phyloP scores from a whole-genome alignment of 2,329 filamentous ascomycete genomes.

The Aspergillus bombycis region DNA sequence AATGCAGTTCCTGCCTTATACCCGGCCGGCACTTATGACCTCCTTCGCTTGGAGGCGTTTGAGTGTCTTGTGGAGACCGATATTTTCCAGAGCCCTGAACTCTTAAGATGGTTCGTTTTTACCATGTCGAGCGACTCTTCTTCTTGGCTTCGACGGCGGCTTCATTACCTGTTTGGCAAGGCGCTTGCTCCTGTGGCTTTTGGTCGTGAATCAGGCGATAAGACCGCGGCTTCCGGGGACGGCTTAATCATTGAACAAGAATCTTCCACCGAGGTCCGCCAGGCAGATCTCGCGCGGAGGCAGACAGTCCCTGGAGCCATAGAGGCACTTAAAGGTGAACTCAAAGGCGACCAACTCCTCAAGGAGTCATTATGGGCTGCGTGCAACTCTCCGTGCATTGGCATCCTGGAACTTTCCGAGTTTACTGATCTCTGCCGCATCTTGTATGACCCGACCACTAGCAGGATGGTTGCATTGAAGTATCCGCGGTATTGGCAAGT shows the following conservation, averaged over 20 bases:
- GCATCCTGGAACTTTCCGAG: conserved; percentile 58
- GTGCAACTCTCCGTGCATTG: conserved; percentile 54
- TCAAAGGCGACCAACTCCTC: conserved; percentile 53
- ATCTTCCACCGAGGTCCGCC: conserved; percentile 53
- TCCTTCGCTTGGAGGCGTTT: conserved; percentile 63
- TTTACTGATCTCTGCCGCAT: conserved; percentile 61
- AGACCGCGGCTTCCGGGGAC: conserved; percentile 37
- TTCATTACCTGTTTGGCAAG: conserved; percentile 57
- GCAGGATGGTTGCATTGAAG: conserved; percentile 53
- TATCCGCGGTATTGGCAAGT: conserved; percentile 62
- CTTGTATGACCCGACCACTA: conserved; percentile 58
- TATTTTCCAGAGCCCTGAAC: conserved; percentile 53
- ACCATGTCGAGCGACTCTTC: conserved; percentile 61
- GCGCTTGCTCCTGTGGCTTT: conserved; percentile 63
- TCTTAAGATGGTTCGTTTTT: conserved; percentile 61
- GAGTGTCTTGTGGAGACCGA: conserved; percentile 60
- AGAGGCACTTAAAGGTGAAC: conserved; percentile 57
- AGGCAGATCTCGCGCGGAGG: conserved; percentile 57
- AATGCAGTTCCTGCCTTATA: conserved; percentile 64
- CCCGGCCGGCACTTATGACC: conserved; percentile 62
- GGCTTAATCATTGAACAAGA: conserved; percentile 63
- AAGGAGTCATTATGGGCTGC: conserved; percentile 61
- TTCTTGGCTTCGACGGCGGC: conserved; percentile 57
- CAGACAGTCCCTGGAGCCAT: conserved; percentile 63
- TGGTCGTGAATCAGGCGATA: conserved; percentile 48